Evolutionary conservation across 176 grass and related monocot genomes (phyloP), one percentile per base, ranked within the genome.

Genomic region (Pharus latifolius): DNA sequence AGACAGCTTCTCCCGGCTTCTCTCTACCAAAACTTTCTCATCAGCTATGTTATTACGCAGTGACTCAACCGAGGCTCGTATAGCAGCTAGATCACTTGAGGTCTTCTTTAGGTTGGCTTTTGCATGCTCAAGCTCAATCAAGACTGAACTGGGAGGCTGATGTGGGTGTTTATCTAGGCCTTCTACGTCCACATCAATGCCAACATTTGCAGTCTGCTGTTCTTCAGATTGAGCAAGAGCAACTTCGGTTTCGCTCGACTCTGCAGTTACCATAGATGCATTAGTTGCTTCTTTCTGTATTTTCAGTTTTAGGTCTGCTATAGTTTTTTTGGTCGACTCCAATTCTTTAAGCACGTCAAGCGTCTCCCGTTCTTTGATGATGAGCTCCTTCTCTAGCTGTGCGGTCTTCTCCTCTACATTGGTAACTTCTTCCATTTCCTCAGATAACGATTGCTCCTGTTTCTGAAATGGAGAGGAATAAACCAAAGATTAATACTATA

Each of bases 341-440:
- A 92, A 31, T 44, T 92, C 74, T 46, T 75, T 85, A 9, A 97
- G 65, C 28, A 97, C 81, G 14, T 80, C 34, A 11, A 92, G 77
- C 27, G 86, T 87, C 56, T 92, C 74, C 55, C 70, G 80, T 49
- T 97, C 93, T 47, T 97, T 97, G 60, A 87, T 18, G 17, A 78
- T 54, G 43, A 97, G 89, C 71, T 92, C 74, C 65, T 78, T 85
- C 77, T 97, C 93, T 7, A 92, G 56, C 70, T 80, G 80, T 31
- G 74, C 44, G 0, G 83, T 84, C 70, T 85, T 83, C 49, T 82
- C 83, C 40, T 80, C 63, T 45, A 89, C 49, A 23, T 26, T 33
- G 10, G 47, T 14, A 19, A 68, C 1, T 49, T 72, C 49, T 30
- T 79, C 64, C 26, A 3, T 5, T 58, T 37, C 70, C 69, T 30